Conservation (phyloP, 176 grass and related monocot genomes). For the Pharus latifolius region DNA sequence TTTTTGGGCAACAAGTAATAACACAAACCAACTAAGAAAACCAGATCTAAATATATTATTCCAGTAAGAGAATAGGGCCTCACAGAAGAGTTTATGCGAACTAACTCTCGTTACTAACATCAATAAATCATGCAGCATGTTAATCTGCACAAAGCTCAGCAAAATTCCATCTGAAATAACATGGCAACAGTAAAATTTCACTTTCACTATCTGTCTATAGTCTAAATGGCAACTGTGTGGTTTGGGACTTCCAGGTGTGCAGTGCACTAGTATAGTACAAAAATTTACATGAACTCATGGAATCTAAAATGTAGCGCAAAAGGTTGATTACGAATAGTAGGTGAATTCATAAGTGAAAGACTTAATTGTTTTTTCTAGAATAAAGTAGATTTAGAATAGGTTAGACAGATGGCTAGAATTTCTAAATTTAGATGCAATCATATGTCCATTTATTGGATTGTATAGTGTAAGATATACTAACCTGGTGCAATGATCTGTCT, state of each 20-base stretch:
- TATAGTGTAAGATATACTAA: background rate
- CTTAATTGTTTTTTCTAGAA: background rate
- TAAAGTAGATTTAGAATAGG: background rate
- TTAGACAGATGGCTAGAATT: background rate
- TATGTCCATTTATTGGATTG: background rate
- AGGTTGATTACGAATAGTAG: background rate
- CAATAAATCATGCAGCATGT: background rate
- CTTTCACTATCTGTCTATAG: background rate
- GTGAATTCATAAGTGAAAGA: background rate
- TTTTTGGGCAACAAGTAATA: background rate
- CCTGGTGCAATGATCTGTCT: conserved; percentile 86
- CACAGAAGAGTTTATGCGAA: background rate
- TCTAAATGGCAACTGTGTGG: background rate
- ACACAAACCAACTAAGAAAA: background rate
- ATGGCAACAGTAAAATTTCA: background rate
- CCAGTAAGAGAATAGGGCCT: background rate
- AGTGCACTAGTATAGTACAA: too few species aligned
- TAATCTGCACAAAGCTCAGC: background rate
- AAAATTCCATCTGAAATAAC: background rate
- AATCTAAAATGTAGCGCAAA: background rate
- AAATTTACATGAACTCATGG: background rate
- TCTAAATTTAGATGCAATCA: background rate
- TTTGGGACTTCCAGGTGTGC: background rate
- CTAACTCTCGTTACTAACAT: background rate
- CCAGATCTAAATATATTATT: background rate